Conservation (phyloP, 805 yeast genomes). For the Pichia phayaonensis region DNA sequence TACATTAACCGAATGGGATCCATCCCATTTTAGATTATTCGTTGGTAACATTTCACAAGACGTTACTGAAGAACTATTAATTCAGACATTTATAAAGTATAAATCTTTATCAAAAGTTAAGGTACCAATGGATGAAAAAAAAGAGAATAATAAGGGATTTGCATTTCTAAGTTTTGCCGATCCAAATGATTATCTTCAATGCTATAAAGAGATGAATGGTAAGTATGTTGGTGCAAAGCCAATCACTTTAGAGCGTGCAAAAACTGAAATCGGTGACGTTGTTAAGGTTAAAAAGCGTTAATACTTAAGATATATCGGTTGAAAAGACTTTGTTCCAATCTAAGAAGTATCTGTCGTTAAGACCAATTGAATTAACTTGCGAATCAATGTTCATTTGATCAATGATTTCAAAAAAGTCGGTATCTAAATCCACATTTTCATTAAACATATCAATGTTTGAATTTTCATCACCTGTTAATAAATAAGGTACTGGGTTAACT, state of each 20-base stretch:
- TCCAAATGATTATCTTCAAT: constrained; percentile 59
- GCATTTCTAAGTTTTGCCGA: constrained; percentile 67
- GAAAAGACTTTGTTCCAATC: constrained; percentile 8
- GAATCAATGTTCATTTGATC: constrained; percentile 4
- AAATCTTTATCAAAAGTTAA: constrained; percentile 48
- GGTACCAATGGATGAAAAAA: constrained; percentile 46
- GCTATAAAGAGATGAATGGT: constrained; percentile 71
- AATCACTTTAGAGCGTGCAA: constrained; percentile 59
- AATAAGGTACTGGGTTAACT: not conserved
- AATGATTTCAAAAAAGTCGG: constrained; percentile 4
- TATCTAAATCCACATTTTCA: not conserved
- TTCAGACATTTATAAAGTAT: constrained; percentile 46
- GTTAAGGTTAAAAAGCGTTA: not conserved
- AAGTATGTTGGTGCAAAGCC: constrained; percentile 72
- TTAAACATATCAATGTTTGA: not conserved
- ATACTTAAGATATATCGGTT: not conserved
- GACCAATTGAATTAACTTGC: not conserved
- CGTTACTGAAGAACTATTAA: constrained; percentile 50
- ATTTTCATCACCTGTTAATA: not conserved
- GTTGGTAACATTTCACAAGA: constrained; percentile 70
- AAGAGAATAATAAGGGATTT: constrained; percentile 49
- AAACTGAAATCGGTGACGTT: constrained; percentile 28
- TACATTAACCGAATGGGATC: constrained; percentile 54
- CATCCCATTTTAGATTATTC: constrained; percentile 61
- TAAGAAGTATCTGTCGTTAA: constrained; percentile 3